These are phyloP conservation scores for Veloboletus limbatus DNA, from an alignment of 1,284 basidiomycete genomes.

Conservation along the genomic window DNA sequence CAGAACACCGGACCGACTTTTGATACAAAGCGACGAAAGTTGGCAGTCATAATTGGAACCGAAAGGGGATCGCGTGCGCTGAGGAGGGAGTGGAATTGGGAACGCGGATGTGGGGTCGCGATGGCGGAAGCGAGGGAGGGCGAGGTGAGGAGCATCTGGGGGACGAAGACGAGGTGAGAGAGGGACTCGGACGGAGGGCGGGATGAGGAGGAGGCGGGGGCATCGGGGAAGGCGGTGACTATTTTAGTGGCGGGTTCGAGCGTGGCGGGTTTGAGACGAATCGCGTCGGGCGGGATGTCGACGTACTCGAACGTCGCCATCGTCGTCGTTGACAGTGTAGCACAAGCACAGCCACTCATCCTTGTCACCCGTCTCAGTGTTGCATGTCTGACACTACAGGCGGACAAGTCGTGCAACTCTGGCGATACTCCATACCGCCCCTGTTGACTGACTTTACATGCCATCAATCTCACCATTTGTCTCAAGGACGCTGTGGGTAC, in stretches of 20 bases:
- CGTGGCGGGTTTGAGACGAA: constrained; percentile 37
- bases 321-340: too few relatives aligned
- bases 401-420: too few relatives aligned
- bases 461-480: too few relatives aligned
- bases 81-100: too few relatives aligned
- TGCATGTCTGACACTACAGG: too few relatives aligned
- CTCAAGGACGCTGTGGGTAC: too few relatives aligned
- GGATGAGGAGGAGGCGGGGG: too few relatives aligned
- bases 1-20: constrained; percentile 70
- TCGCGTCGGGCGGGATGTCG: constrained; percentile 46
- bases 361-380: too few relatives aligned
- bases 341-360: too few relatives aligned
- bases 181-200: constrained; percentile 9
- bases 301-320: constrained; percentile 54
- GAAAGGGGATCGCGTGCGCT: constrained; percentile 66
- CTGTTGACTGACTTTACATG: too few relatives aligned
- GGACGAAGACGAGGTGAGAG: constrained; percentile 28
- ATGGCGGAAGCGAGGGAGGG: constrained; percentile 28
- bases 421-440: too few relatives aligned
- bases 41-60: constrained; percentile 65
- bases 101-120: too few relatives aligned
- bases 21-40: constrained; percentile 71
- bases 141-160: constrained; percentile 26
- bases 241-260: constrained; percentile 44
- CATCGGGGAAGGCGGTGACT: constrained; percentile 39